Conservation (phyloP, 1,284 basidiomycete genomes). For the Cerrena zonata region DNA sequence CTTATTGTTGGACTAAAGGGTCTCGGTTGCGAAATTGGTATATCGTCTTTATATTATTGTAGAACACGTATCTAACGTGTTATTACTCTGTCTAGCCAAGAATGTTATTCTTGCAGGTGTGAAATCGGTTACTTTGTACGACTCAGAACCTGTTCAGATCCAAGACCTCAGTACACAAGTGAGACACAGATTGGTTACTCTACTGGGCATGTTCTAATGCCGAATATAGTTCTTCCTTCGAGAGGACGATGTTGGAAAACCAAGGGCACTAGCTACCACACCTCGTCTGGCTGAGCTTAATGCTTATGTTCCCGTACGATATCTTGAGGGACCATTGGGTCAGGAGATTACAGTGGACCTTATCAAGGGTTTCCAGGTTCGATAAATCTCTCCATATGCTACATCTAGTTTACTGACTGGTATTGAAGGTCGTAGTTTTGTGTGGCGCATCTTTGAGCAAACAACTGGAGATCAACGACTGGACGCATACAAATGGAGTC, state of each 20-base stretch:
- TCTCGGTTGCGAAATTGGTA: conserved; percentile 93
- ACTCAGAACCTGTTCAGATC: conserved; percentile 82
- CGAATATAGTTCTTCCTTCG: conserved; percentile 87
- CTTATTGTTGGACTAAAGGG: conserved; percentile 92
- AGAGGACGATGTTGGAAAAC: conserved; percentile 79
- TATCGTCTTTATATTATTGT: conserved; percentile 16
- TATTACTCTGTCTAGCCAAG: conserved; percentile 67
- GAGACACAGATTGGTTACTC: conserved; percentile 20
- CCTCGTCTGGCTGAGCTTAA: conserved; percentile 94
- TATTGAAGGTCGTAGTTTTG: conserved; percentile 78
- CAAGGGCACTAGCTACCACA: conserved; percentile 81
- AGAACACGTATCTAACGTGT: no score
- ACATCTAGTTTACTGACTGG: conserved; percentile 1
- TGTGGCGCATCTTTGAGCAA: conserved; percentile 75
- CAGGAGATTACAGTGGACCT: conserved; percentile 74
- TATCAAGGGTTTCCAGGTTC: conserved; percentile 82
- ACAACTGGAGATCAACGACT: conserved; percentile 93
- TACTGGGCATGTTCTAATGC: conserved; percentile 4
- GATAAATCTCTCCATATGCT: conserved; percentile 20
- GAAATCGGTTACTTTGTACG: conserved; percentile 94
- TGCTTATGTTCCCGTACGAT: conserved; percentile 88
- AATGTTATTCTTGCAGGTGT: conserved; percentile 94
- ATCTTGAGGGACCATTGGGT: conserved; percentile 64
- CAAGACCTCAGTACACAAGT: conserved; percentile 93
- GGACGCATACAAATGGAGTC: conserved; percentile 83